These are phyloP conservation scores for Delphinella strobiligena DNA, from an alignment of 2,329 filamentous ascomycete species.

Conservation along the genomic window DNA sequence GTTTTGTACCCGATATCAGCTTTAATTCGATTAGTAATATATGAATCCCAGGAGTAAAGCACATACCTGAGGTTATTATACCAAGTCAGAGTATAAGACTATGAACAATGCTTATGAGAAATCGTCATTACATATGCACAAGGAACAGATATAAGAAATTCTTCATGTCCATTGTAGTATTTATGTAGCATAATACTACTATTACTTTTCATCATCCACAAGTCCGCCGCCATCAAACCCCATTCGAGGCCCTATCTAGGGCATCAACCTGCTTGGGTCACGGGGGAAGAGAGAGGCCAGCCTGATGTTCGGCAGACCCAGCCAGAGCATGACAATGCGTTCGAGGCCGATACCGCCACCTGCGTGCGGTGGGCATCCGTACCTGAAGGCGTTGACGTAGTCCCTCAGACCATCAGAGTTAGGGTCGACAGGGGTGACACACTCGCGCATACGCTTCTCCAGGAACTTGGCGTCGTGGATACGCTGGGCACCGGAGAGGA, in stretches of 20 bases:
- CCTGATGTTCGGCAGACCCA: conserved; percentile 52
- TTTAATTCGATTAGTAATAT: too few species aligned
- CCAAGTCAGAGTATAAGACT: too few species aligned
- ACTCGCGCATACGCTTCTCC: conserved; percentile 44
- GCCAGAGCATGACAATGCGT: conserved; percentile 54
- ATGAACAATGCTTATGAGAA: too few species aligned
- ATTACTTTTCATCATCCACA: too few species aligned
- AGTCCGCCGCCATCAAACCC: neutral
- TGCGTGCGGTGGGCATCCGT: conserved; percentile 52
- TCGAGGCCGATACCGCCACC: conserved; percentile 55
- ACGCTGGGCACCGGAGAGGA: conserved; percentile 55
- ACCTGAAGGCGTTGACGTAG: conserved; percentile 52
- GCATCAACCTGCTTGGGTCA: conserved; percentile 45
- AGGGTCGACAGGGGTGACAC: conserved; percentile 46
- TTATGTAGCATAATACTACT: too few species aligned
- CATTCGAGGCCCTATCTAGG: conserved; percentile 18
- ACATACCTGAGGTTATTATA: too few species aligned
- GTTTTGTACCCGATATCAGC: too few species aligned
- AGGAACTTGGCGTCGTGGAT: conserved; percentile 50
- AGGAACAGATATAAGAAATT: too few species aligned
- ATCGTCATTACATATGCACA: too few species aligned
- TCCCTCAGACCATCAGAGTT: conserved; percentile 47
- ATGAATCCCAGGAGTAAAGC: too few species aligned
- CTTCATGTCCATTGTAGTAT: too few species aligned
- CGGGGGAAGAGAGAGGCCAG: conserved; percentile 51